These are phyloP conservation scores for Annulohypoxylon maeteangense DNA, from an alignment of 495 filamentous ascomycete species.

Conservation along the genomic window DNA sequence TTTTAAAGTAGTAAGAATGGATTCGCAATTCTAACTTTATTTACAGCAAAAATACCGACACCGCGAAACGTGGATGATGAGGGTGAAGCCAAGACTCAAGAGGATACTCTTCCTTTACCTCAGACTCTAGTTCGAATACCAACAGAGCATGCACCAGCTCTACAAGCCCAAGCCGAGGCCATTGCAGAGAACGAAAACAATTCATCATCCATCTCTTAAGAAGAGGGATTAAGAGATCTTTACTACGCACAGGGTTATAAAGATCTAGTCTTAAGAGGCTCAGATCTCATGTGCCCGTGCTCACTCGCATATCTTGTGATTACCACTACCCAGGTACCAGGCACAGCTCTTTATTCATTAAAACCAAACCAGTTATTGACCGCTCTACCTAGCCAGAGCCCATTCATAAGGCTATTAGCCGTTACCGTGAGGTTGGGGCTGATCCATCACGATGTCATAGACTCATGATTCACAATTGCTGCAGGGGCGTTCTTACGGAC, in stretches of 20 bases:
- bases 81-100: constrained; percentile 49
- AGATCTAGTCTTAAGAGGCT: background rate
- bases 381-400: background rate
- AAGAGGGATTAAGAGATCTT: background rate
- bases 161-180: constrained; percentile 63
- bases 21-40: constrained; percentile 18
- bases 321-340: constrained; percentile 3
- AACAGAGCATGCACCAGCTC: constrained; percentile 68
- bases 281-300: background rate
- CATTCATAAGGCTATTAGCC: constrained; percentile 9
- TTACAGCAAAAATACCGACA: constrained; percentile 67
- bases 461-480: background rate
- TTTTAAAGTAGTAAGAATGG: constrained; percentile 50
- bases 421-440: background rate
- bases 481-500: constrained; percentile 6
- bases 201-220: constrained; percentile 33
- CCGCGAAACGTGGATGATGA: constrained; percentile 57
- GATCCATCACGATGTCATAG: background rate
- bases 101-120: constrained; percentile 66
- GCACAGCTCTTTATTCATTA: background rate
- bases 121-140: constrained; percentile 86
- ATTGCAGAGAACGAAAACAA: constrained; percentile 52
- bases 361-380: background rate
- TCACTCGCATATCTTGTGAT: background rate
- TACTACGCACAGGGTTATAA: background rate